phyloP scores from a whole-genome alignment of 2,329 filamentous ascomycete species.

The Camptophora hylomeconis region DNA sequence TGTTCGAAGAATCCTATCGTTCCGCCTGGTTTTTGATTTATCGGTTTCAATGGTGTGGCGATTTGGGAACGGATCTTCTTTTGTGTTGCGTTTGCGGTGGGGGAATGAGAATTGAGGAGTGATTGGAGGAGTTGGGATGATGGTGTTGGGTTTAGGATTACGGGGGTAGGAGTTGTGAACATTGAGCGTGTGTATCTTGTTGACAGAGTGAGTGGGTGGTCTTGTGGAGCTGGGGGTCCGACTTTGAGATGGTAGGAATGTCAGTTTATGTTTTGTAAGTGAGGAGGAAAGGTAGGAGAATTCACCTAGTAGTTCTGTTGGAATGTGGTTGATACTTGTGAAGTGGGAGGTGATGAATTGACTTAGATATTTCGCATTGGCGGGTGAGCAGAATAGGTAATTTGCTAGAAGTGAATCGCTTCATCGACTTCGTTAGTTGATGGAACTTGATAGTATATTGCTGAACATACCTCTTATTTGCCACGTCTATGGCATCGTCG shows the following conservation, averaged over 20 bases:
- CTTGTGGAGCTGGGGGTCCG: slow-evolving; percentile 8
- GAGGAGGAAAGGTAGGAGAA: too few species aligned
- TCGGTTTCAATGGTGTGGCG: slow-evolving; percentile 21
- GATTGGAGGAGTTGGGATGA: slow-evolving; percentile 8
- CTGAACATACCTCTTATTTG: too few species aligned
- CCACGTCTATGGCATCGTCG: slow-evolving; percentile 43
- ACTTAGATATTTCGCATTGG: slow-evolving; percentile 44
- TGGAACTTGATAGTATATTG: too few species aligned
- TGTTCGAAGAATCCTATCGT: slow-evolving; percentile 37
- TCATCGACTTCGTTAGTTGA: slow-evolving; percentile 31
- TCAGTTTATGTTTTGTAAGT: too few species aligned
- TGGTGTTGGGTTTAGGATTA: slow-evolving; percentile 22
- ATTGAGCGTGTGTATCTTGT: slow-evolving; percentile 30
- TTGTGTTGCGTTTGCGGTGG: slow-evolving; percentile 1
- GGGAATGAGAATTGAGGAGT: slow-evolving; percentile 2
- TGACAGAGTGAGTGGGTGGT: slow-evolving; percentile 3
- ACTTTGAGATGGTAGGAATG: too few species aligned
- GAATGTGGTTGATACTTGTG: slow-evolving; percentile 46
- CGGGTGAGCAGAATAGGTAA: slow-evolving; percentile 39
- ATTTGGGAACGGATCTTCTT: slow-evolving; percentile 12
- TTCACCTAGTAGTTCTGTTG: slow-evolving; percentile 40
- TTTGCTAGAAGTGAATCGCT: slow-evolving; percentile 29
- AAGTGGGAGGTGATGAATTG: slow-evolving; percentile 41
- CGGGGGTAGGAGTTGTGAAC: slow-evolving; percentile 34
- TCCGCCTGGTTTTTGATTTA: slow-evolving; percentile 23